Evolutionary conservation across 768 basidiomycete species (phyloP), one percentile per base, ranked within the genome.

Genomic region (Mycena kentingensis): DNA sequence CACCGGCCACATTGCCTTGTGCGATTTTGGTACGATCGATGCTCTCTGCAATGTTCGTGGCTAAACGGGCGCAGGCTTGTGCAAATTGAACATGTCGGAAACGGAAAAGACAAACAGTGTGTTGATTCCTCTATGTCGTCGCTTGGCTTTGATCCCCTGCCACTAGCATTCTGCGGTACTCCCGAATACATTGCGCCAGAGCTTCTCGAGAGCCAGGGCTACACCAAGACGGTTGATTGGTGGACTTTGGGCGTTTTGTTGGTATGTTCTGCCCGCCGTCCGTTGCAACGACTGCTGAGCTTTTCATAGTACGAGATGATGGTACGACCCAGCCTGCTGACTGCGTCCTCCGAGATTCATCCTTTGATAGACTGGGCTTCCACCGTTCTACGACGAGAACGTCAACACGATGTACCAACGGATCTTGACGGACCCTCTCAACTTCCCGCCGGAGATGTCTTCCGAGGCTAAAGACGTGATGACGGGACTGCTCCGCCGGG

Each of bases 111-210:
- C 96, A 16, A 98, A 98, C 72, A 98, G 90, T 92, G 63, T 60
- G 84, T 66, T 8, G 21, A 15, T 22, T 49, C n/a, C 27, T 19
- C 50, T 34, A 13, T 29, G n/a, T 31, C 49, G 21, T 38, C 36
- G 25, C 19, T 41, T 35, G 47, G 27, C 29, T 29, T 55, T 54
- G 36, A 46, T 53, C 63, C 52, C 25, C 50, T 49, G 51, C 27
- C 50, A 42, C 34, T 59, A 91, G 89, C 94, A 7, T 99, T 99
- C 79, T 99, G 96, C 65, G 96, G 96, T 6, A 99, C 96, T 5
- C 96, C 96, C 2, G 96, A 99, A 69, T 98, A 98, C 71, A 98
- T 98, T 63, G 94, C 95, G 7, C 96, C 96, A 0, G 96, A 99
- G 67, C 82, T 99, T 31, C 82, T 99, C 57, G 93, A 95, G 67